A percentile compares a stretch with the other conserved stretches of the same genome.
Conservation (phyloP, 2,329 filamentous ascomycete genomes). For the Laburnicola sp. region DNA sequence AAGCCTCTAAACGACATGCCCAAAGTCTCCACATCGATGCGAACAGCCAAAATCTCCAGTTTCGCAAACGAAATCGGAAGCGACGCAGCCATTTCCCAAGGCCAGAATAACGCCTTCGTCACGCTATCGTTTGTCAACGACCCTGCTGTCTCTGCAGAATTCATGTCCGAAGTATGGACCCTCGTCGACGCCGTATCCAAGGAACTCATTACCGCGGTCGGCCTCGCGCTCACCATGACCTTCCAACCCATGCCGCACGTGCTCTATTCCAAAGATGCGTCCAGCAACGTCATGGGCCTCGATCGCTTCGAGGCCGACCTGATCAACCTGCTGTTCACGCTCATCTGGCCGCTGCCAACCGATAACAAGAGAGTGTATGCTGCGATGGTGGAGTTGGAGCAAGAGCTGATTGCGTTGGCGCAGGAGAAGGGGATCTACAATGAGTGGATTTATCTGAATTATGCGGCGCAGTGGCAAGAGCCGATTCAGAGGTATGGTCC, state of each 20-base stretch:
- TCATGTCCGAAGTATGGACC: constrained; percentile 17
- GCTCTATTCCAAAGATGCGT: constrained; percentile 22
- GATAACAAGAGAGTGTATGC: constrained; percentile 20
- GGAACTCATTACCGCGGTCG: constrained; percentile 16
- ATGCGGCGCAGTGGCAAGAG: constrained; percentile 43
- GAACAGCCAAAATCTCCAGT: constrained; percentile 18
- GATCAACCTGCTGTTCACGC: constrained; percentile 22
- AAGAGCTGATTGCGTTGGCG: constrained; percentile 11
- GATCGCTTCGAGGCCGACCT: constrained; percentile 26
- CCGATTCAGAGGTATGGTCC: constrained; percentile 39
- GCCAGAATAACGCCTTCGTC: constrained; percentile 18
- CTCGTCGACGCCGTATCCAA: constrained; percentile 17
- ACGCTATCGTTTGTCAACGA: constrained; percentile 27
- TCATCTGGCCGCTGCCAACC: constrained; percentile 18
- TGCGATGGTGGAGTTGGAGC: constrained; percentile 17
- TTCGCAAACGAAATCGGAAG: constrained; percentile 22
- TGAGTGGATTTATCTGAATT: constrained; percentile 40
- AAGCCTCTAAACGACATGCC: constrained; percentile 17
- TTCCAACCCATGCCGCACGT: constrained; percentile 23
- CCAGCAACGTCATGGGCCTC: constrained; percentile 24
- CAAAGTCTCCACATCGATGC: constrained; percentile 17
- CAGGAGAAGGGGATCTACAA: constrained; percentile 21
- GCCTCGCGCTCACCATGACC: constrained; percentile 20
- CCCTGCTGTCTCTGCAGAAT: constrained; percentile 6
- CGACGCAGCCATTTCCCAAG: not conserved